Base-by-base conservation (phyloP, 768 basidiomycete species). In the Amanita exitialis region DNA sequence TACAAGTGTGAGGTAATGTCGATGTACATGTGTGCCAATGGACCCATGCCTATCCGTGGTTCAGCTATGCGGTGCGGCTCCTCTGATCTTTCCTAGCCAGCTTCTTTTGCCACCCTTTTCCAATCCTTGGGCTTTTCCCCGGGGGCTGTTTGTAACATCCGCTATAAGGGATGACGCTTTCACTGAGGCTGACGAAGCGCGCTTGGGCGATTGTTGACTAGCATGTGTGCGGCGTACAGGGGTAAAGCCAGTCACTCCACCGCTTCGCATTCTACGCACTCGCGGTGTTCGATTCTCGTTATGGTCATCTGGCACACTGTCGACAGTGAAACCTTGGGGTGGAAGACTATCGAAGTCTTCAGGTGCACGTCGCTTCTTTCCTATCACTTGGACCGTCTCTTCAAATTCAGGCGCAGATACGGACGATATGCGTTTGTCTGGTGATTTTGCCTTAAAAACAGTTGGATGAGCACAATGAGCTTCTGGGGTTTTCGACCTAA, bases 311-410 rank as follows among this genome's bases (percentile, higher is more conserved):
- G 72, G 66, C 23, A 75, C 63, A 39, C 78, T 73, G 8, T 83
- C 82, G 0, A 69, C 68, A 34, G 74, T 82, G 68, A 78, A 86
- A 3, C 71, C 83, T 59, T 89, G 85, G 0, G 77, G 74, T 21
- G 85, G 82, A 23, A 83, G 65, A 47, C 61, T 66, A 47, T 74
- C 72, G 47, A 84, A 85, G 57, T 90, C 86, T 50, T 89, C 87
- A 1, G 88, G 87, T 23, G 80, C 82, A 20, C 79, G 77, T 9
- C 87, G 76, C 61, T 89, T 90, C 69, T 80, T 82, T 27, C 84
- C 81, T 32, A 77, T 74, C 12, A 51, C 35, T 37, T 51, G 42
- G n/a, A 16, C 41, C 7, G 49, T 34, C 18, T 41, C 34, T 35
- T 51, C 50, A n/a, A 27, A 15, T 3, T 23, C 34, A 13, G 75